Base-by-base conservation (phyloP, 352 stramenopile genomes). In the Phytophthora fragariaefolia region DNA sequence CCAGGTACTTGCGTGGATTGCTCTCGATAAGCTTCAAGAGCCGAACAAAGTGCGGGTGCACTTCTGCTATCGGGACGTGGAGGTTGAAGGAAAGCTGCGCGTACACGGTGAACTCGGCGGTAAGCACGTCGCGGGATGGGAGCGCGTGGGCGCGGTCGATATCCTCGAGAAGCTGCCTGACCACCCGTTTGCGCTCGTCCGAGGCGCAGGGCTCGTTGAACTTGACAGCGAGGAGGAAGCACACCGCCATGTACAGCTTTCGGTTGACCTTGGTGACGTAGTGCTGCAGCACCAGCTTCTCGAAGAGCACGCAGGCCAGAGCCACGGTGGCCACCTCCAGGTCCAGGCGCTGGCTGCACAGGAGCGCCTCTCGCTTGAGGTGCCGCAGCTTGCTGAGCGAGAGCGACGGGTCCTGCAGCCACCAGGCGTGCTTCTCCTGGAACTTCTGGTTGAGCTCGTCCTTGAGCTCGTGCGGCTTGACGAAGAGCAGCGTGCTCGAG, bases 401-500 rank as follows among this genome's bases (percentile, higher is more conserved):
- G 10, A 99, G 78, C 30, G 91, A 88, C 49, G 86, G 69, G 43
- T 82, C 77, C 20, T 93, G 91, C 59, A 99, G 86, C 79, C 83
- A 91, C 77, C 81, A 90, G 66, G 69, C 93, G 80, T 93, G 97
- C 79, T 90, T 94, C 56, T 99, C 95, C 22, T 95, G 83, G 73
- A 99, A 99, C 77, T 99, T 96, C 55, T 98, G 94, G 74, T 99
- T 99, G 0, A 99, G 74, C 58, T 99, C 88, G 74, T 96, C 91
- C 77, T 99, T 99, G 42, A 99, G 77, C 17, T 98, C 88, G 49
- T 96, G 82, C 30, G 95, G 95, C 63, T 98, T 98, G 43, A 98
- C 95, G 82, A 98, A 98, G 40, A 98, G 87, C 63, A 99, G 80
- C 4, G 97, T 98, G 30, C 91, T 98, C 40, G 89, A 97, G 51